Percentiles rank a stretch among this genome's conserved stretches.
phyloP scores from a whole-genome alignment of 2,329 filamentous ascomycete species.

The Pseudocercospora fijiensis region DNA sequence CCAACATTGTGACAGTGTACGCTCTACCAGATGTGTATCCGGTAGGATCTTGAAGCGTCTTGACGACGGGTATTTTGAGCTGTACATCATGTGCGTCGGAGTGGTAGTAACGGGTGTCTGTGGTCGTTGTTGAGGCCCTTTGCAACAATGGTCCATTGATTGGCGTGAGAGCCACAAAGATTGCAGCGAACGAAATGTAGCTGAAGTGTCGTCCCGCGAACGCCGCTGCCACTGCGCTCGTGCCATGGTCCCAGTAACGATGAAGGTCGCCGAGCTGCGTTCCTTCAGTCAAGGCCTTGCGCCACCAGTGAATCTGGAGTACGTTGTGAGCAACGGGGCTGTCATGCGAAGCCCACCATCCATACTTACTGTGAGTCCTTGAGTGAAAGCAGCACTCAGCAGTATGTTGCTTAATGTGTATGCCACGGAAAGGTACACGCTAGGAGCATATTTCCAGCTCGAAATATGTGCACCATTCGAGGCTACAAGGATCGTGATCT shows the following conservation, averaged over 20 bases:
- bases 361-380: conserved; percentile 16
- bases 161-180: conserved; percentile 20
- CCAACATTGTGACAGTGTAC: conserved; percentile 16
- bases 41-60: conserved; percentile 12
- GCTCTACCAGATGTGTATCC: conserved; percentile 20
- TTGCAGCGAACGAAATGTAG: conserved; percentile 22
- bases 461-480: conserved; percentile 18
- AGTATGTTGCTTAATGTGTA: conserved; percentile 22
- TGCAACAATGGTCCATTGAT: conserved; percentile 23
- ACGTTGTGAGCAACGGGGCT: neutral
- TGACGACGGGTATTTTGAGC: conserved; percentile 13
- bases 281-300: conserved; percentile 18
- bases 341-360: neutral
- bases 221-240: conserved; percentile 16
- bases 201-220: conserved; percentile 20
- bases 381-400: conserved; percentile 19
- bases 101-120: conserved; percentile 10
- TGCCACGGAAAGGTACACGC: conserved; percentile 22
- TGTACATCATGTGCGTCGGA: conserved; percentile 8
- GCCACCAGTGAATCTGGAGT: conserved; percentile 23
- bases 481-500: conserved; percentile 15
- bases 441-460: conserved; percentile 23
- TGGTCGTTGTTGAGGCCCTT: conserved; percentile 19
- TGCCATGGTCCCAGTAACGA: conserved; percentile 22
- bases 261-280: conserved; percentile 23